Conservation (phyloP, 352 stramenopile species). For the Phytophthora parvispora region DNA sequence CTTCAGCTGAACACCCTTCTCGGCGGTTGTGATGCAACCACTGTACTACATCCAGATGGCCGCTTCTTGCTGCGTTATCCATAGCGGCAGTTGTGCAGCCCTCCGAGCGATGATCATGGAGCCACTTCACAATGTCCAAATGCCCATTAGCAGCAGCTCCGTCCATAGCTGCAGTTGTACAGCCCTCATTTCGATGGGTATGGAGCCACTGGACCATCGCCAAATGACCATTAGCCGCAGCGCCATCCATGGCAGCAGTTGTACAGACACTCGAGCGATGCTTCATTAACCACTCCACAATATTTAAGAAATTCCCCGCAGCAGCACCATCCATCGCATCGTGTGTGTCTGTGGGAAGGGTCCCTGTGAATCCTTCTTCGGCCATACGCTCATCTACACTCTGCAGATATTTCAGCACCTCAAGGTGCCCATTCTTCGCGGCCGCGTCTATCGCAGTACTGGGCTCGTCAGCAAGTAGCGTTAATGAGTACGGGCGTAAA, state of each 20-base stretch:
- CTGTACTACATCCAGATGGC: constrained; percentile 18
- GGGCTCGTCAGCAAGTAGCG: constrained; percentile 28
- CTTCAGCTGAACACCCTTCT: constrained; percentile 29
- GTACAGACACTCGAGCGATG: constrained; percentile 29
- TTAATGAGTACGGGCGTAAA: constrained; percentile 29
- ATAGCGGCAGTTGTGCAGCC: constrained; percentile 35
- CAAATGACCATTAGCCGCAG: constrained; percentile 31
- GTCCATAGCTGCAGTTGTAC: constrained; percentile 28
- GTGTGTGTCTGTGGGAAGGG: constrained; percentile 22
- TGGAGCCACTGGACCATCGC: constrained; percentile 40
- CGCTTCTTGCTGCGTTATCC: constrained; percentile 25
- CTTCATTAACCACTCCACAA: constrained; percentile 32
- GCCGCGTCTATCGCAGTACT: constrained; percentile 42
- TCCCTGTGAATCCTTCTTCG: constrained; percentile 4
- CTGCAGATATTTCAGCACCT: constrained; percentile 34
- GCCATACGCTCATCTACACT: constrained; percentile 17
- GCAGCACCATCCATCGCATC: constrained; percentile 42
- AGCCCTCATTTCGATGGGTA: constrained; percentile 22
- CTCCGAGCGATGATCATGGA: constrained; percentile 29
- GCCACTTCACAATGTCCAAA: constrained; percentile 27
- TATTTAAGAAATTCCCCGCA: constrained; percentile 25
- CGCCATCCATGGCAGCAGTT: constrained; percentile 33
- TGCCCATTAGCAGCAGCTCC: constrained; percentile 28
- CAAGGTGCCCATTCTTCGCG: constrained; percentile 29
- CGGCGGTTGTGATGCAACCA: constrained; percentile 34